Percentiles rank a stretch among this genome's conserved stretches.
These are phyloP conservation scores for Pelargonium cotyledonis DNA, from an alignment of 441 rosid genomes.

Conservation along the genomic window DNA sequence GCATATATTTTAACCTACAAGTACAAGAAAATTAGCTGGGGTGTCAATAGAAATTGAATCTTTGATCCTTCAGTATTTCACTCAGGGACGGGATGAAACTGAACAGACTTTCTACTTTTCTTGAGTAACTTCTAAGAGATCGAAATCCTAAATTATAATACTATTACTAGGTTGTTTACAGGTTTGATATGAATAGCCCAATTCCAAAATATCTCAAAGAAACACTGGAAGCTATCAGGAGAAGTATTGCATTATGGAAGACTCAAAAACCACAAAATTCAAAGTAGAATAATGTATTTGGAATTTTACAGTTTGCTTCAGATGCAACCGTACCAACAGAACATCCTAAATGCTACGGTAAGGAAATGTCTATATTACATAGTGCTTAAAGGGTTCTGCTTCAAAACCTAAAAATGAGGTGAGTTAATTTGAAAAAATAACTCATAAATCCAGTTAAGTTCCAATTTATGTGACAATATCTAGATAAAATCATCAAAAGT, in stretches of 20 bases:
- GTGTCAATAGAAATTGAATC: neutral
- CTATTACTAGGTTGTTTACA: neutral
- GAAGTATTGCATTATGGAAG: neutral
- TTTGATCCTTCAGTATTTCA: neutral
- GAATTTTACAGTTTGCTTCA: neutral
- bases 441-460: neutral
- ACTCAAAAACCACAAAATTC: neutral
- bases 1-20: slow-evolving; percentile 60
- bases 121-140: neutral
- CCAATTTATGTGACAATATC: neutral
- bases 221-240: neutral
- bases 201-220: neutral
- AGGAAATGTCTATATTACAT: neutral
- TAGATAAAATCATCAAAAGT: neutral
- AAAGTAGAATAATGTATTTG: neutral
- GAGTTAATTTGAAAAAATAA: neutral
- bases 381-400: neutral
- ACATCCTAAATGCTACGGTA: neutral
- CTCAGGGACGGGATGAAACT: neutral
- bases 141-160: neutral
- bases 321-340: neutral
- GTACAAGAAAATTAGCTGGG: neutral
- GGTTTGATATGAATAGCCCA: neutral
- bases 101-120: neutral
- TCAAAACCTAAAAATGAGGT: neutral